Evolutionary conservation across 257 asterid species (phyloP), one percentile per base, ranked within the genome.

Genomic region (Eucommia ulmoides): DNA sequence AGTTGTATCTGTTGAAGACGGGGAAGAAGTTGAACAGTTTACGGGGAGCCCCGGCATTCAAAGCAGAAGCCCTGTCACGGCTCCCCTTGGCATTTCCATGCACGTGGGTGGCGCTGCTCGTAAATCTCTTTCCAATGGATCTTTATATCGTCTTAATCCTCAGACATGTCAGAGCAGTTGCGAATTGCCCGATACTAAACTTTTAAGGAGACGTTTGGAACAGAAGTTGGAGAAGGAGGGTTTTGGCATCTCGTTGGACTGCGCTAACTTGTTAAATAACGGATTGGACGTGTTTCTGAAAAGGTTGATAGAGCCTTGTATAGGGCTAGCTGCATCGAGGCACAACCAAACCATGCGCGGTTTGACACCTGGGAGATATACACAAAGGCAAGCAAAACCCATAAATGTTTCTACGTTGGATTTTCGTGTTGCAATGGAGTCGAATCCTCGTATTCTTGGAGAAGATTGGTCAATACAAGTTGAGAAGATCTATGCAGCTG

Each of bases 401-500:
- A 22, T 56, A 1, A 19, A 16, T 33, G 69, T 56, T 33, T 68
- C 73, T 46, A 57, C 76, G 77, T 58, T 63, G 46, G 97, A 84
- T 62, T 88, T 82, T 51, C 83, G 81, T 47, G 83, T 84, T 33
- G 89, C 91, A 16, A 65, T 84, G 81, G 89, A 84, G 65, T 67
- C 79, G 41, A 78, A 88, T 58, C 83, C 91, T 19, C 58, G 58
- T 46, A 8, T 80, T 15, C 87, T 84, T 22, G 95, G 97, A 52
- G 72, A 56, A 44, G 77, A 78, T 64, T 82, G 94, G 97, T 69
- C 97, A 15, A 18, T 59, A 24, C 87, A 70, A 33, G 76, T 84
- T 6, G 94, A 88, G 78, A 84, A 74, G 79, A 80, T 88, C 47
- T 60, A 73, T 48, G 71, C 65, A 22, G 58, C 17, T 17, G 79